Evolutionary conservation across 805 yeast species (phyloP), one percentile per base, ranked within the genome.

Genomic region (Scheffersomyces amazonensis): DNA sequence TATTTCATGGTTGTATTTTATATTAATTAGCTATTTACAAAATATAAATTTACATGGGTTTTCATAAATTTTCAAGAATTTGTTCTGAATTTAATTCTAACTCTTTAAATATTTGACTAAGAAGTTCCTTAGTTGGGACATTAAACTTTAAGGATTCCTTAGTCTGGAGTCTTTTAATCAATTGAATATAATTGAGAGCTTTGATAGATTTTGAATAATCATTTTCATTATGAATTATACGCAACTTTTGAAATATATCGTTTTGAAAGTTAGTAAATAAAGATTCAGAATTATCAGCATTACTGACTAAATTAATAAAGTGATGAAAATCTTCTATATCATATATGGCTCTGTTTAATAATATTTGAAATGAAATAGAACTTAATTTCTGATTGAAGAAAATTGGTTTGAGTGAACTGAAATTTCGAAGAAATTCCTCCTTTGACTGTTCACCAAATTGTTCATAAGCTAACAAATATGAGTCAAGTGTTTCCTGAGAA

Each of bases 311-410:
- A 16, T 45, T 43, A 5, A 61, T 27, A 27, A 64, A 51, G 21
- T 59, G 60, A 12, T 55, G 50, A 25, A 64, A 51, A n/a, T 64
- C 69, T 21, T 41, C 47, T 2, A 42, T 36, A 31, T 51, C 51
- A 15, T 49, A 43, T 9, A 63, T 52, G 23, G 49, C 16, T 13
- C 15, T 41, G 15, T 44, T 38, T 25, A 62, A 39, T 15, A 64
- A 41, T 10, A 61, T 39, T 17, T 44, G 35, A 29, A 65, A 52
- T 10, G 49, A 30, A 2, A 44, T 36, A 1, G 43, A 35, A 10
- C 47, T 49, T 24, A 58, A 40, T 5, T 41, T 44, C 15, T 44
- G 35, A 34, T 60, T 62, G 39, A 59, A 59, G n/a, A 65, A 36
- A 2, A 53, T 51, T 5, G 60, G 49, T 40, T 65, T 65, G 21